These are phyloP conservation scores for Trichoderma pleuroti DNA, from an alignment of 2,329 filamentous ascomycete genomes.

Conservation along the genomic window DNA sequence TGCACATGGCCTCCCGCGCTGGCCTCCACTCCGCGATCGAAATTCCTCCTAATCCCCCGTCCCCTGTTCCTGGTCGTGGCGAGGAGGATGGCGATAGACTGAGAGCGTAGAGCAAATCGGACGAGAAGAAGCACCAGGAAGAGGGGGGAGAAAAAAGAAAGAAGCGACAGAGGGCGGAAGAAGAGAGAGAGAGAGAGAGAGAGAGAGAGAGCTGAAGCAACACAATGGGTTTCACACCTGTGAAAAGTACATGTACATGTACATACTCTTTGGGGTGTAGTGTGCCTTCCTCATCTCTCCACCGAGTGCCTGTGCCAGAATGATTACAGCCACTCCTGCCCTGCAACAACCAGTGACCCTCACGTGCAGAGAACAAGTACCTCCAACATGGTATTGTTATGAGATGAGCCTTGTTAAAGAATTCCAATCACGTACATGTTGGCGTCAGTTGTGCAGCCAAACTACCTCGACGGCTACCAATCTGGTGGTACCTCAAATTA, in stretches of 20 bases:
- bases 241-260: not conserved
- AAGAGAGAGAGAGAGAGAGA: not conserved
- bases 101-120: not conserved
- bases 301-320: not conserved
- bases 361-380: not conserved
- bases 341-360: not conserved
- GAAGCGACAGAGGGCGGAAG: not conserved
- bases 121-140: not conserved
- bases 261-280: not conserved
- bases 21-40: conserved; percentile 13
- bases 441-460: not conserved
- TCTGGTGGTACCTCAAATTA: not conserved
- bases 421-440: not conserved
- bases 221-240: not conserved
- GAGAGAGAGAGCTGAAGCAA: not conserved
- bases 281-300: not conserved
- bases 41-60: not conserved
- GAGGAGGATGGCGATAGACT: not conserved
- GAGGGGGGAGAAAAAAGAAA: too few species aligned
- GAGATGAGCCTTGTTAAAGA: not conserved
- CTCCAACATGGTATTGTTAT: not conserved
- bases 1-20: conserved; percentile 15
- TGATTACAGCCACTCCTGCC: not conserved
- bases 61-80: not conserved
- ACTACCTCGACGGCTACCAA: not conserved